Base-by-base conservation (phyloP, 2,329 filamentous ascomycete genomes). In the Colletotrichum sp. region DNA sequence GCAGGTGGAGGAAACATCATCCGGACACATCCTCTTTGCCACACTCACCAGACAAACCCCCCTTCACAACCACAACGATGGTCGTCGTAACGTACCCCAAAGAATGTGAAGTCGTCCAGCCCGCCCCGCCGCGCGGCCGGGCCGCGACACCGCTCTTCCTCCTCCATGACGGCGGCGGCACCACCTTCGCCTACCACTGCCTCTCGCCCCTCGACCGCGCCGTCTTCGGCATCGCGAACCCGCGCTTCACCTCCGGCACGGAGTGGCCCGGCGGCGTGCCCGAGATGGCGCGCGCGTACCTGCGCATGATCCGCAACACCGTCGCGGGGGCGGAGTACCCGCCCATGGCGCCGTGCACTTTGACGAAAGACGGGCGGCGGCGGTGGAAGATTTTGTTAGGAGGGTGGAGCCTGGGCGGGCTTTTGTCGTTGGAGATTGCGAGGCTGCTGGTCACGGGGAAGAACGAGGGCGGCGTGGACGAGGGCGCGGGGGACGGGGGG, bases 151-250 rank as follows among this genome's bases (percentile, higher is more conserved):
- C 91, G 3, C 83, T 91, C 63, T 83, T 93, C 73, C 86, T 93
- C 59, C 84, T 92, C 52, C 91, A 93, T 82, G 91, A 93, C 77
- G 91, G 91, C 77, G 90, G 91, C 78, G 91, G 91, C 79, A 92
- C 91, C 3, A 88, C 87, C 4, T 91, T 90, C 79, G 87, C 86
- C 78, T 92, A 92, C 80, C 87, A 90, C 81, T 89, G 88, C 77
- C 84, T 93, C 6, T 85, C 87, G 22, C 79, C 84, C 2, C 83
- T 92, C 27, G 82, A 83, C 39, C 89, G 91, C 7, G 82, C 84
- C 22, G 82, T 91, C 48, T 91, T 89, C 77, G 91, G 87, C 68
- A 90, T 93, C 71, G 82, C 86, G 75, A 92, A 92, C 80, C 89
- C 90, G 6, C 83, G 85, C 74, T 91, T 91, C 78, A 81, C 85